A percentile compares a stretch with the other conserved stretches of the same genome.
Conservation (phyloP, 306 rosid species). For the Comarum palustre region DNA sequence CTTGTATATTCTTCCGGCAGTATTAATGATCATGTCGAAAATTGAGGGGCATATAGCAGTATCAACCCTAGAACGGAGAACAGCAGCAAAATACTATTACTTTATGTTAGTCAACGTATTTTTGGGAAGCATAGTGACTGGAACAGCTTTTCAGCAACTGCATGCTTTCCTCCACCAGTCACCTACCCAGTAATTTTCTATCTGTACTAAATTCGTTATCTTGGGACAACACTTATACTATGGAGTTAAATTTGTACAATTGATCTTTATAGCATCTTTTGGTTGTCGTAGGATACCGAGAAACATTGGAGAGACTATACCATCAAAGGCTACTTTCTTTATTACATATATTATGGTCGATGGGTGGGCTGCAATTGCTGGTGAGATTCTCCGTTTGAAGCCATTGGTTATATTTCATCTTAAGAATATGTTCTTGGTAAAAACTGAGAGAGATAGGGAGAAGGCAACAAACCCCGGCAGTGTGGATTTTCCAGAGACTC, state of each 20-base stretch:
- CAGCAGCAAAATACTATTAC: slow-evolving; percentile 84
- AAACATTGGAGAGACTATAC: slow-evolving; percentile 95
- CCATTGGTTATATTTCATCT: slow-evolving; percentile 90
- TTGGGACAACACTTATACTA: background rate
- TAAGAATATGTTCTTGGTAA: slow-evolving; percentile 84
- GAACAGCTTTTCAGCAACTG: slow-evolving; percentile 91
- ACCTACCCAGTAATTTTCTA: slow-evolving; percentile 68
- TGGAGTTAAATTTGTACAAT: background rate
- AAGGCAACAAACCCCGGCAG: slow-evolving; percentile 87
- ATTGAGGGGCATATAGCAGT: slow-evolving; percentile 84
- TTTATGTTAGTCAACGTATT: slow-evolving; percentile 95
- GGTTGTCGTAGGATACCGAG: slow-evolving; percentile 64
- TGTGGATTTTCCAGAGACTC: slow-evolving; percentile 81
- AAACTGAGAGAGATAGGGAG: slow-evolving; percentile 90
- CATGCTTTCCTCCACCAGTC: slow-evolving; percentile 90
- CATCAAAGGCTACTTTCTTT: slow-evolving; percentile 96
- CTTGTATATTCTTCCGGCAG: slow-evolving; percentile 79
- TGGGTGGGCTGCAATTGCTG: slow-evolving; percentile 97
- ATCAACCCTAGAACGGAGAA: slow-evolving; percentile 69
- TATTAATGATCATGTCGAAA: slow-evolving; percentile 91
- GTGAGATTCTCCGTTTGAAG: slow-evolving; percentile 92
- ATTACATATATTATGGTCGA: slow-evolving; percentile 97
- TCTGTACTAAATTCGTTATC: background rate
- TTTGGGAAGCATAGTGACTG: slow-evolving; percentile 93
- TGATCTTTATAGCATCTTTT: background rate